Conservation (phyloP, 129 eudicot species). For the Arctium lappa region DNA sequence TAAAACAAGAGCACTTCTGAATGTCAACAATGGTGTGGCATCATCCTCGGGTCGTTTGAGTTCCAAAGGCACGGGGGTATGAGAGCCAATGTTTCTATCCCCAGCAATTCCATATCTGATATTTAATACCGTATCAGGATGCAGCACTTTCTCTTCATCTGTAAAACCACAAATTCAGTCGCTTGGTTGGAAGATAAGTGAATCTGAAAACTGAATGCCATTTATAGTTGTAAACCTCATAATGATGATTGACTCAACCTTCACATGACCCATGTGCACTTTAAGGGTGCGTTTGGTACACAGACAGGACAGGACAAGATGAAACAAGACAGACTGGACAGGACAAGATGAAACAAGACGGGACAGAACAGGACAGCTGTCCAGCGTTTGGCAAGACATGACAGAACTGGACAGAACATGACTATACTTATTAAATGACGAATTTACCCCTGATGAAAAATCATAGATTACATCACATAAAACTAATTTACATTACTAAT, state of each 20-base stretch:
- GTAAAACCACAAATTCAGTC: conserved; percentile 23
- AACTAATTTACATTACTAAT: too few relatives aligned
- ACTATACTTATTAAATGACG: too few relatives aligned
- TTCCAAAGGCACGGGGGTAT: conserved; percentile 55
- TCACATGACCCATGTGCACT: neutral
- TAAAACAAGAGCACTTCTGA: conserved; percentile 63
- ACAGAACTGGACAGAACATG: too few relatives aligned
- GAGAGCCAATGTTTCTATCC: conserved; percentile 72
- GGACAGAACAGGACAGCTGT: too few relatives aligned
- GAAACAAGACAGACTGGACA: too few relatives aligned
- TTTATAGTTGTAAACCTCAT: neutral
- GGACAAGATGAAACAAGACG: too few relatives aligned
- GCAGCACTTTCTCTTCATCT: conserved; percentile 51
- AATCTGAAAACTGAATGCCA: conserved; percentile 8
- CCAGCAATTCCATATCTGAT: conserved; percentile 67
- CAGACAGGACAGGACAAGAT: too few relatives aligned
- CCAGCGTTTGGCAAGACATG: too few relatives aligned
- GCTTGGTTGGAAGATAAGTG: neutral
- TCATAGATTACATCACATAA: too few relatives aligned
- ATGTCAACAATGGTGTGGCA: conserved; percentile 43
- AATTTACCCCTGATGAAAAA: too few relatives aligned
- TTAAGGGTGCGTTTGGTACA: too few relatives aligned
- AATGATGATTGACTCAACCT: neutral
- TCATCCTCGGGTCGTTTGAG: conserved; percentile 24
- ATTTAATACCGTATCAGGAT: conserved; percentile 64